Evolutionary conservation across 257 asterid species (phyloP), one percentile per base, ranked within the genome.

Genomic region (Solanum phureja): DNA sequence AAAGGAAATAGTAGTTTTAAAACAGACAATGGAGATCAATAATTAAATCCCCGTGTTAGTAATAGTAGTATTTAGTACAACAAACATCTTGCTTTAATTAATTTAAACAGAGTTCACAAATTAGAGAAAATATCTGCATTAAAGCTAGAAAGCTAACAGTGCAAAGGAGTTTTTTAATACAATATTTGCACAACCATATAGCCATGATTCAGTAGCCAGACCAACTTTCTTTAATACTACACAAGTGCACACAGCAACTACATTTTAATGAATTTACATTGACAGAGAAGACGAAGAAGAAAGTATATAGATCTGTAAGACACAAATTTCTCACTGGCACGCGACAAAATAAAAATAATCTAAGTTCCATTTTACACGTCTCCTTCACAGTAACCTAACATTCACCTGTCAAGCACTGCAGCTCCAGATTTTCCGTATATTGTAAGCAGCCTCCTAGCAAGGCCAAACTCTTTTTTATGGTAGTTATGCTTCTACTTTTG

Each of bases 401-500:
- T 49, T 82, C 69, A 8, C 42, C 68, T 18, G 85, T 29, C 27
- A 46, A 18, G 68, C 38, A 77, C 84, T 52, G 40, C 58, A 27
- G 83, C 58, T 29, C 85, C 87, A 35, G 76, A 56, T 79, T 76
- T 66, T 85, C 21, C 7, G 6, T 24, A 27, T 3, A 31, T 8
- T 73, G 33, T 27, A 81, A 87, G 76, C 19, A 85, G 21, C 38
- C 27, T 79, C 85, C 40, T 44, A 8, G 62, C 2, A 79, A 27
- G 66, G 42, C 44, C 44, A 82, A 49, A 29, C 69, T 29, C 85
- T 82, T 27, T 82, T 18, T 82, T 18, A 19, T 82, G 85, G 75
- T n/a, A 72, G 69, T 90, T 87, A 90, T 29, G 90, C 91, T 81
- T 86, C 93, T 75, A 87, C 88, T 72, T 90, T 93, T 42, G 98